phyloP scores from a whole-genome alignment of 352 stramenopile species.

The Globisporangium solare region DNA sequence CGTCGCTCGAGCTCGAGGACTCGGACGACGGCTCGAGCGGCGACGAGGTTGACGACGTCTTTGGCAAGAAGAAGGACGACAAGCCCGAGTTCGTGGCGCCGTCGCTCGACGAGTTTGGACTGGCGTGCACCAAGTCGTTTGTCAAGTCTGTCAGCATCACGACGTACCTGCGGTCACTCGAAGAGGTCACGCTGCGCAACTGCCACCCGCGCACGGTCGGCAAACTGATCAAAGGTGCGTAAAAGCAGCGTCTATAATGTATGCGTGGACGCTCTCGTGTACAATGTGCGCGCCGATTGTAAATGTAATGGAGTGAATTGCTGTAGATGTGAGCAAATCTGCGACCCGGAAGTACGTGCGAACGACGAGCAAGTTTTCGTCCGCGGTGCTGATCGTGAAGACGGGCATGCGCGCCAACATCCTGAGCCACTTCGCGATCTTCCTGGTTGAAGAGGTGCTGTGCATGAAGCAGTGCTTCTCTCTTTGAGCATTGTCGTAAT shows the following conservation, averaged over 20 bases:
- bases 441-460: conserved; percentile 75
- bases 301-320: neutral
- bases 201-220: conserved; percentile 52
- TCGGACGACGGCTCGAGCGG: conserved; percentile 46
- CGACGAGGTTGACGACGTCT: conserved; percentile 20
- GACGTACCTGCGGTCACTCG: conserved; percentile 72
- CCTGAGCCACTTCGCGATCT: conserved; percentile 73
- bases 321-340: conserved; percentile 68
- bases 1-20: conserved; percentile 62
- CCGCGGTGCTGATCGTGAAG: conserved; percentile 63
- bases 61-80: conserved; percentile 21
- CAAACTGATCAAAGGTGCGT: conserved; percentile 78
- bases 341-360: conserved; percentile 72
- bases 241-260: conserved; percentile 3
- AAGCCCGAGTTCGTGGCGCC: conserved; percentile 51
- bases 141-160: conserved; percentile 76
- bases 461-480: conserved; percentile 7
- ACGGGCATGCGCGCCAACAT: conserved; percentile 76
- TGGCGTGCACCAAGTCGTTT: conserved; percentile 55
- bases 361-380: conserved; percentile 47
- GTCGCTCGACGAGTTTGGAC: conserved; percentile 49
- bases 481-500: neutral
- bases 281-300: neutral
- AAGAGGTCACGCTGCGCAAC: conserved; percentile 56
- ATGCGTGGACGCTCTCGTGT: conserved; percentile 2